phyloP scores from a whole-genome alignment of 345 rosid species.

The Anacardium occidentale region DNA sequence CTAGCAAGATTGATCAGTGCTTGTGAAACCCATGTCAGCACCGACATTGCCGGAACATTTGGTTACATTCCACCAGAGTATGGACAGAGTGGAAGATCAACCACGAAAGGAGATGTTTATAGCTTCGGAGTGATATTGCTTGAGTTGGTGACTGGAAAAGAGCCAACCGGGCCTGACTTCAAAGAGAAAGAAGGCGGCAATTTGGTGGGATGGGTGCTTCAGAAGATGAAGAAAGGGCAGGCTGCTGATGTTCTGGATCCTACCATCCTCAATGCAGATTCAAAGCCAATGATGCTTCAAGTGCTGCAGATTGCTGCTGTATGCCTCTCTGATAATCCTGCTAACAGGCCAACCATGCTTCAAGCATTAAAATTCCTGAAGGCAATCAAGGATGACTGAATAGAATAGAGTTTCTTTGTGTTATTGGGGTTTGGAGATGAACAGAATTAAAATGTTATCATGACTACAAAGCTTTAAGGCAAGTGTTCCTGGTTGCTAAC shows the following conservation, averaged over 20 bases:
- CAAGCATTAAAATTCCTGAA: slow-evolving; percentile 54
- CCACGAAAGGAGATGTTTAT: slow-evolving; percentile 81
- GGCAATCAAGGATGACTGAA: slow-evolving; percentile 37
- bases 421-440: background rate
- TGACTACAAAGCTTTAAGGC: slow-evolving; percentile 4
- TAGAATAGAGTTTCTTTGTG: slow-evolving; percentile 4
- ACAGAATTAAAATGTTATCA: slow-evolving; percentile 6
- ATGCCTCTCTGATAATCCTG: slow-evolving; percentile 74
- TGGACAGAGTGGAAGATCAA: slow-evolving; percentile 81
- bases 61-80: slow-evolving; percentile 97
- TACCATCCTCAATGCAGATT: slow-evolving; percentile 36
- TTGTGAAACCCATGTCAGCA: slow-evolving; percentile 86
- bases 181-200: slow-evolving; percentile 93
- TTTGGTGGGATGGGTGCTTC: slow-evolving; percentile 79
- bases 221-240: slow-evolving; percentile 65
- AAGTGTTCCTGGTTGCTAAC: background rate
- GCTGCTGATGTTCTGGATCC: slow-evolving; percentile 71
- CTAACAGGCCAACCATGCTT: slow-evolving; percentile 71
- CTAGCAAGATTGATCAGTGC: slow-evolving; percentile 90
- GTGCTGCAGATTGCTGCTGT: slow-evolving; percentile 59
- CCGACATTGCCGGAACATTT: slow-evolving; percentile 76
- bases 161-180: slow-evolving; percentile 92
- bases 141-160: slow-evolving; percentile 85
- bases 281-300: slow-evolving; percentile 59
- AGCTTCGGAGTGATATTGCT: slow-evolving; percentile 88